Evolutionary conservation across 1,284 basidiomycete genomes (phyloP), one percentile per base, ranked within the genome.

Genomic region (Coniferiporia sulphurascens): DNA sequence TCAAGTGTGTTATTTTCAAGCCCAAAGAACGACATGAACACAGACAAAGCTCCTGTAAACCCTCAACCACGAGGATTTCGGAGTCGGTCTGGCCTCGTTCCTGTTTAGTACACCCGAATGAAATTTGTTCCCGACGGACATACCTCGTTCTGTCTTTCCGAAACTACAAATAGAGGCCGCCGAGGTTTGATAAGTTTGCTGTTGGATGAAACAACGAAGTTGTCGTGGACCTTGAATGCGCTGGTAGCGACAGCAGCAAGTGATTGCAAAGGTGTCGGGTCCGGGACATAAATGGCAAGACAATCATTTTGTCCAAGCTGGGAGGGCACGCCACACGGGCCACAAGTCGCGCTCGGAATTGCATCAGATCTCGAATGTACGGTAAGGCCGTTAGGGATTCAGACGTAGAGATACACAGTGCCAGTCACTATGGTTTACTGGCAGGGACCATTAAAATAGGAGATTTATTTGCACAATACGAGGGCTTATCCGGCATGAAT

Each of bases 11-110:
- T 78, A 63, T 84, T 75, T 72, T 85, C 84, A 69, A 90, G 82
- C 64, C 85, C 87, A 76, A 91, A 90, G 82, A 91, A 91, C 68
- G 89, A 85, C 89, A 91, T 90, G 66, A 17, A 43, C 46, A 41
- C 35, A 45, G 17, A 19, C 15, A 21, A 4, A 46, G 44, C 44
- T 17, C 44, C n/a, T 21, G 44, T n/a, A 9, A 17, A 46, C 46
- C 36, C 56, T 52, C 34, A 46, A 27, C 52, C 46, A 19, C 52
- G 45, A 22, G 58, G 50, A 35, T 41, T 41, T 8, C 38, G 38
- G 15, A 46, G 44, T n/a, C 44, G 44, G 44, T 21, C 44, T 46
- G 17, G 2, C 44, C 4, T 46, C 44, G 44, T 46, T 46, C n/a
- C 41, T 46, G 12, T 17, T 46, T 21, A 46, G 44, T 21, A n/a